Conservation (phyloP, 345 rosid species). For the Eucalyptus fibrosa region DNA sequence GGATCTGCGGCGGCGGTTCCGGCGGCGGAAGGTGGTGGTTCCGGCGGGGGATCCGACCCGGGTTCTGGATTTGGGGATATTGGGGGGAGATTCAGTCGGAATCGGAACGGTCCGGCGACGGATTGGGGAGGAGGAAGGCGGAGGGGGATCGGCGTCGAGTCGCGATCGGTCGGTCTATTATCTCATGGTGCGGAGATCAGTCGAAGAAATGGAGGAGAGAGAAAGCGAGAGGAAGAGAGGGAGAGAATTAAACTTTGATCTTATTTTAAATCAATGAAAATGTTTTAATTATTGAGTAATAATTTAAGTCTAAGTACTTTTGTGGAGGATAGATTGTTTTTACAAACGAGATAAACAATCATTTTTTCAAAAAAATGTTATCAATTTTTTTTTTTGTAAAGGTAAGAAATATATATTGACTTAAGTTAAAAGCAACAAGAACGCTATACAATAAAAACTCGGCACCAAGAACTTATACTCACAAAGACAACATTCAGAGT, state of each 20-base stretch:
- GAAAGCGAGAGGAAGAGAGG: not conserved
- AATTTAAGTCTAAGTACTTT: too few relatives aligned
- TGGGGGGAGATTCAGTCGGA: not conserved
- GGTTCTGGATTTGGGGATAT: not conserved
- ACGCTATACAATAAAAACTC: too few relatives aligned
- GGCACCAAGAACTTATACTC: rapidly evolving
- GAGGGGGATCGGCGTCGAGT: not conserved
- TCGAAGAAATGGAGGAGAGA: not conserved
- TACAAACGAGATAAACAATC: rapidly evolving
- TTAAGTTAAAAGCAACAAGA: too few relatives aligned
- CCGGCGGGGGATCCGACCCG: not conserved
- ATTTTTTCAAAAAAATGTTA: not conserved
- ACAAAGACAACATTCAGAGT: too few relatives aligned
- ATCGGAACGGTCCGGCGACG: not conserved
- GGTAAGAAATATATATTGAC: too few relatives aligned
- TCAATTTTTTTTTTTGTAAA: not conserved
- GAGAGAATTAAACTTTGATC: not conserved
- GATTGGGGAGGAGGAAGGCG: not conserved
- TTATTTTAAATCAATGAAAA: not conserved
- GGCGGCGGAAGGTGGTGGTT: too few relatives aligned
- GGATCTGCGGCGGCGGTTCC: not conserved
- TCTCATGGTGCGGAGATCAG: not conserved
- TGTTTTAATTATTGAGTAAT: too few relatives aligned
- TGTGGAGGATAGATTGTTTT: too few relatives aligned
- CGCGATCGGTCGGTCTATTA: not conserved